Evolutionary conservation across 371 early-diverging fungal genomes (phyloP), one percentile per base, ranked within the genome.

Genomic region (Smittium mucronatum): DNA sequence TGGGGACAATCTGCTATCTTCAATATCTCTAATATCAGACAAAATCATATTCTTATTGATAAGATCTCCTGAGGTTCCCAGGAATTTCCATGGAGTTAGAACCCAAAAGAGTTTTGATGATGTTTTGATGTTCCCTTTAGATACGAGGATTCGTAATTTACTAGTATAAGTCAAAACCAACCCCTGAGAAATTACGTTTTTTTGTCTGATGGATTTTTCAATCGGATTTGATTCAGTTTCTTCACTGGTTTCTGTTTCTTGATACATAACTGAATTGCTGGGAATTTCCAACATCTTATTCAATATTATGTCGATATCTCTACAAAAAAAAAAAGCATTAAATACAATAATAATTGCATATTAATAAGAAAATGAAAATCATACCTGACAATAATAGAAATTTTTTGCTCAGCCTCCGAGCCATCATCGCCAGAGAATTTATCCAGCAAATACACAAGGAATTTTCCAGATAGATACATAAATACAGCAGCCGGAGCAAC

Each of bases 1-100:
- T 1, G 81, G 80, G 29, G 79, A 80, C 57, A 89, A 71, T 2
- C 75, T 74, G 16, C 86, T 80, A 73, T 86, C 80, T 70, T 91
- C 90, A 25, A 88, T 75, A 61, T 89, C 90, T 2, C 88, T 81
- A 26, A 89, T 74, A 72, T 88, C 90, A 68, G 85, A 83, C 60
- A 92, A 70, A 67, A 92, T 89, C 57, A 81, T 76, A n/a, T 85
- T 82, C 58, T 86, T n/a, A n/a, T n/a, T n/a, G n/a, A n/a, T n/a
- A n/a, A n/a, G n/a, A n/a, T n/a, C n/a, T n/a, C n/a, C n/a, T n/a
- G n/a, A n/a, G n/a, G n/a, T n/a, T n/a, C n/a, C n/a, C n/a, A n/a
- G n/a, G n/a, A n/a, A n/a, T n/a, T n/a, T n/a, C n/a, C n/a, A n/a
- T n/a, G n/a, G n/a, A n/a, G n/a, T n/a, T n/a, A n/a, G n/a, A n/a